Evolutionary conservation across 2,329 filamentous ascomycete species (phyloP).

Genomic region (Aspergillus sp.): DNA sequence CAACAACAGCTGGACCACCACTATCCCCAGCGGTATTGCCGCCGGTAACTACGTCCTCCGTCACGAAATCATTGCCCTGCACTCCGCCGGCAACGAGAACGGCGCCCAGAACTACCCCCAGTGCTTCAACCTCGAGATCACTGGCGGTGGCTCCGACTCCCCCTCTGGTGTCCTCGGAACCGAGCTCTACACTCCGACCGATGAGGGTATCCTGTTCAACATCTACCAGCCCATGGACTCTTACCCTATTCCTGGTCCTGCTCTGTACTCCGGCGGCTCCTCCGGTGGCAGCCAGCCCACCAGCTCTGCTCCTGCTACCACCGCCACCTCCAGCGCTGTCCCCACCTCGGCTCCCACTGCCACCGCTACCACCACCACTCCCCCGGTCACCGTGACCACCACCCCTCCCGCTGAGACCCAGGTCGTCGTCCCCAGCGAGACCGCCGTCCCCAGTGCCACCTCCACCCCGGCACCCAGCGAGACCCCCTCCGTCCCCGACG

Average conservation of each 20-base stretch:
- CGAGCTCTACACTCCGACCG: slow-evolving; percentile 60
- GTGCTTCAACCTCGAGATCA: slow-evolving; percentile 65
- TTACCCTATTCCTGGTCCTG: slow-evolving; percentile 59
- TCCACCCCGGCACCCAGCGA: slow-evolving; percentile 18
- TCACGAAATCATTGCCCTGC: slow-evolving; percentile 61
- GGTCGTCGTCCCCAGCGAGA: slow-evolving; percentile 12
- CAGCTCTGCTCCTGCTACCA: slow-evolving; percentile 16
- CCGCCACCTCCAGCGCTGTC: slow-evolving; percentile 17
- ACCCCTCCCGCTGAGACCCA: slow-evolving; percentile 29
- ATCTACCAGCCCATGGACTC: slow-evolving; percentile 57
- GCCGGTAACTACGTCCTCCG: slow-evolving; percentile 60
- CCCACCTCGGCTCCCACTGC: slow-evolving; percentile 15
- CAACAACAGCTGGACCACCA: slow-evolving; percentile 57
- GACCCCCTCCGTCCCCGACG: slow-evolving; percentile 20
- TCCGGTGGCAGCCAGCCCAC: slow-evolving; percentile 25
- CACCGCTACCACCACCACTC: slow-evolving; percentile 13
- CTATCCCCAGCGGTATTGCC: slow-evolving; percentile 51
- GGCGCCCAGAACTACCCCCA: slow-evolving; percentile 61
- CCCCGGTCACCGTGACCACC: slow-evolving; percentile 24
- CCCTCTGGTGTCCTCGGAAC: slow-evolving; percentile 57
- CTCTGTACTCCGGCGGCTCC: slow-evolving; percentile 35
- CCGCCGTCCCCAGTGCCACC: slow-evolving; percentile 14
- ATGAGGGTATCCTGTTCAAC: slow-evolving; percentile 64
- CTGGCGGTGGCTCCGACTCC: slow-evolving; percentile 55
- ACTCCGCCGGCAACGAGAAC: slow-evolving; percentile 50